Base-by-base conservation (phyloP, 495 filamentous ascomycete species). In the Aspergillus wentii region DNA sequence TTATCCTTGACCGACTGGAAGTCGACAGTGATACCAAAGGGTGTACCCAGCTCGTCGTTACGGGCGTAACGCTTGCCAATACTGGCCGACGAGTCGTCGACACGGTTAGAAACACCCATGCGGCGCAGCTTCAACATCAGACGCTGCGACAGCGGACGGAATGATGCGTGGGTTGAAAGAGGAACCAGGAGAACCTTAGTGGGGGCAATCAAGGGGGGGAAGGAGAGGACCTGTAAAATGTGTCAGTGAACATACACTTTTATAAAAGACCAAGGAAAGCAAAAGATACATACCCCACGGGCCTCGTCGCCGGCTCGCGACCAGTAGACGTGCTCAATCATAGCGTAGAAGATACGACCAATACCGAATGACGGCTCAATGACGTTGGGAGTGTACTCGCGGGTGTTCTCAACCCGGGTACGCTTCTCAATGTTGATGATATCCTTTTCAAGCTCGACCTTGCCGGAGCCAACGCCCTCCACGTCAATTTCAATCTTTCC, bases 281-380 rank as follows among this genome's bases (percentile, higher is more conserved):
- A n/a, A 10, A 29, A 27, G 13, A 30, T 16, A 61, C 76, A 60
- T 72, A 83, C 80, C 51, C 77, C 79, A 48, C 83, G 75, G 15
- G 76, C 76, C 38, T 75, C 74, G 46, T 80, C 78, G 26, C 73
- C 74, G 30, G 72, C 66, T 30, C 83, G 74, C 20, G 72, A 78
- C 85, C 84, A 91, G 71, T 84, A 89, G 47, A 71, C 72, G 57
- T 91, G 86, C 64, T 91, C 85, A 36, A 87, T 78, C 49, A 88
- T 60, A 46, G 77, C 77, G 67, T 88, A 88, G 33, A 90, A 56
- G 25, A 89, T 87, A 33, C 85, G 74, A 33, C 86, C 85, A 46
- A 91, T 86, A 62, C 86, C 85, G 52, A 91, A 91, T 7, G 85
- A 88, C 1, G 86, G 86, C 64, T 91, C 85, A 40, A 91, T 88